Conservation (phyloP, 106 monocot species). For the Gastrodia elata region DNA sequence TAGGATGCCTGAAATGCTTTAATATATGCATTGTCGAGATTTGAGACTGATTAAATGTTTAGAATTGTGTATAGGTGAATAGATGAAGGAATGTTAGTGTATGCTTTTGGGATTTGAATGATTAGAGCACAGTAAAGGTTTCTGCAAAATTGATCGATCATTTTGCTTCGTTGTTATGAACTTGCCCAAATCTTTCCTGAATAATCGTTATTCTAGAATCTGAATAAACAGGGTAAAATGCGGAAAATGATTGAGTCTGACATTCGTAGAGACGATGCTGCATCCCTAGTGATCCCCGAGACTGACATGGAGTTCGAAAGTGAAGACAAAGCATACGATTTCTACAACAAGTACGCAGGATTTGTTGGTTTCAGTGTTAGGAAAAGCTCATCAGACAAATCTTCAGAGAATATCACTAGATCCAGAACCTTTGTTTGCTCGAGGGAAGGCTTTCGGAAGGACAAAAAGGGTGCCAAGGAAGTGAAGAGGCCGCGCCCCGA, state of each 20-base stretch:
- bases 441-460: slow-evolving; percentile 47
- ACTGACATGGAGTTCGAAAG: slow-evolving; percentile 47
- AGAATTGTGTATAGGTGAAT: too few relatives aligned
- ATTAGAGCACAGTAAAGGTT: too few relatives aligned
- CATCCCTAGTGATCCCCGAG: slow-evolving; percentile 22
- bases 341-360: slow-evolving; percentile 48
- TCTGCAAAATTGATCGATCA: too few relatives aligned
- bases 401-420: slow-evolving; percentile 36
- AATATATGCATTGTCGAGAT: too few relatives aligned
- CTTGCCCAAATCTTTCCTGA: slow-evolving; percentile 3
- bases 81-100: too few relatives aligned
- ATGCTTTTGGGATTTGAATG: too few relatives aligned
- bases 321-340: slow-evolving; percentile 54
- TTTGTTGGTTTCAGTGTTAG: slow-evolving; percentile 47
- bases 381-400: slow-evolving; percentile 46
- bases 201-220: slow-evolving; percentile 23
- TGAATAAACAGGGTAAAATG: slow-evolving; percentile 41
- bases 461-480: slow-evolving; percentile 48
- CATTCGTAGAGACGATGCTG: slow-evolving; percentile 18
- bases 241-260: slow-evolving; percentile 39
- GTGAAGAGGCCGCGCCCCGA: slow-evolving; percentile 45
- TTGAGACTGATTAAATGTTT: too few relatives aligned
- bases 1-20: too few relatives aligned
- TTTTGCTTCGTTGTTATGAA: neutral
- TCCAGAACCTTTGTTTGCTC: slow-evolving; percentile 60